Evolutionary conservation across 2,329 filamentous ascomycete species (phyloP).

Genomic region (Harringtonia aguacate): DNA sequence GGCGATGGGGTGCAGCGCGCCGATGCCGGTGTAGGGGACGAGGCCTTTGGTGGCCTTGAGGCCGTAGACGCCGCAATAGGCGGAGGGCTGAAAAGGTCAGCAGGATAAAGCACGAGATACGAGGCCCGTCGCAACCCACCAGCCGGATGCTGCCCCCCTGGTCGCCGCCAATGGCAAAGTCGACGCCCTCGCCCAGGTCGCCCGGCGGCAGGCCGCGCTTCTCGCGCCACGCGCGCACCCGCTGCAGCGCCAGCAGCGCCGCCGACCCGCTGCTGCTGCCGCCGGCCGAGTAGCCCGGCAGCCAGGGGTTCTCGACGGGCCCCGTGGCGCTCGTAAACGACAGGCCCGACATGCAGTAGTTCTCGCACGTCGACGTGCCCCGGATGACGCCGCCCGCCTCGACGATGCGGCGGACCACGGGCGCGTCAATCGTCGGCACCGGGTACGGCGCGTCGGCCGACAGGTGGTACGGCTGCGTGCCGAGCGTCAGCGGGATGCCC

Average conservation of each 20-base stretch:
- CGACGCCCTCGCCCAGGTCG: constrained; percentile 8
- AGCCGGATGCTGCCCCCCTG: constrained; percentile 67
- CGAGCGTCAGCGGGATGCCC: constrained; percentile 47
- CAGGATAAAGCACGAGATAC: not conserved
- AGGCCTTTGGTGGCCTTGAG: constrained; percentile 37
- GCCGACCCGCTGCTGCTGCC: constrained; percentile 66
- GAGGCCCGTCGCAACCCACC: not conserved
- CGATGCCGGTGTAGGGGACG: constrained; percentile 38
- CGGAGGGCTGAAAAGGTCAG: constrained; percentile 17
- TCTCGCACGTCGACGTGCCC: constrained; percentile 67
- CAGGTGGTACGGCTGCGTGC: constrained; percentile 30
- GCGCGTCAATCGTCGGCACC: constrained; percentile 49
- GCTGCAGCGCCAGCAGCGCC: constrained; percentile 19
- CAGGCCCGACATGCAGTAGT: constrained; percentile 43
- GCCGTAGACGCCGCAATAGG: constrained; percentile 29
- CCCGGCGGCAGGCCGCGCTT: constrained; percentile 54
- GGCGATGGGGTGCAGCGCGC: constrained; percentile 25
- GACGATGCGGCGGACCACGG: constrained; percentile 19
- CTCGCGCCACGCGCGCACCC: constrained; percentile 5
- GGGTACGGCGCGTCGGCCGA: constrained; percentile 43
- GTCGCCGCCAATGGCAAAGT: constrained; percentile 42
- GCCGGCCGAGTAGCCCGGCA: constrained; percentile 61
- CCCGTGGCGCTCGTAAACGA: constrained; percentile 63
- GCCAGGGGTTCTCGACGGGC: constrained; percentile 61
- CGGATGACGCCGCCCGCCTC: constrained; percentile 61